Base-by-base conservation (phyloP, 257 asterid genomes). In the Eucommia ulmoides region DNA sequence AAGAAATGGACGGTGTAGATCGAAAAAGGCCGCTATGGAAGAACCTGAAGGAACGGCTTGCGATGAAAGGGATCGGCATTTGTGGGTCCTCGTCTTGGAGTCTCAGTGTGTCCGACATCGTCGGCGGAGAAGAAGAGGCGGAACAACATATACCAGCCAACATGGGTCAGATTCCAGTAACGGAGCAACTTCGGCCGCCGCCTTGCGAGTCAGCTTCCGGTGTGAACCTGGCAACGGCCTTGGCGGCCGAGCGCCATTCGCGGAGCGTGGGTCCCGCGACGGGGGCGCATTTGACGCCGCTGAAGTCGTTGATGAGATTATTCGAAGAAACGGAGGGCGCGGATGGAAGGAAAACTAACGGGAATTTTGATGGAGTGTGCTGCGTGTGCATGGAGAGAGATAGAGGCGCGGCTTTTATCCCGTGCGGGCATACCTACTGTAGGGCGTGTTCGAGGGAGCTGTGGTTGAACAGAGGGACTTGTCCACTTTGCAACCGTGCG, bases 341-440 rank as follows among this genome's bases (percentile, higher is more conserved):
- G 17, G 58, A 58, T 41, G 47, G 24, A 41, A 41, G 7, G 20
- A 53, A 15, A 21, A 23, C 24, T 10, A 19, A 8, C 17, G 41
- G 8, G 22, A 59, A 47, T 9, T 15, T 20, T 33, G 61, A 54
- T 3, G 55, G 50, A 7, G 11, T 52, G 45, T 65, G 70, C 48
- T 53, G 65, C 49, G 61, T 52, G 41, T 65, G 70, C 70, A 47
- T 48, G 65, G 57, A 58, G 49, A 65, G 70, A 25, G 26, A 41
- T 22, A 53, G 17, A 20, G 65, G 60, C 7, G 65, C 70, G 18
- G 65, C 62, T 17, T 59, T 58, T 54, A 58, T 65, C 8, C 60
- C 65, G 16, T 58, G 65, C 19, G 62, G 65, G 12, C 65, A 65
- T 22, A 48, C 70, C 33, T 58, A 48, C 45, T 65, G 65, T 53